Evolutionary conservation across 208 protist species (phyloP).

Genomic region (Trypanosoma cruzi): DNA sequence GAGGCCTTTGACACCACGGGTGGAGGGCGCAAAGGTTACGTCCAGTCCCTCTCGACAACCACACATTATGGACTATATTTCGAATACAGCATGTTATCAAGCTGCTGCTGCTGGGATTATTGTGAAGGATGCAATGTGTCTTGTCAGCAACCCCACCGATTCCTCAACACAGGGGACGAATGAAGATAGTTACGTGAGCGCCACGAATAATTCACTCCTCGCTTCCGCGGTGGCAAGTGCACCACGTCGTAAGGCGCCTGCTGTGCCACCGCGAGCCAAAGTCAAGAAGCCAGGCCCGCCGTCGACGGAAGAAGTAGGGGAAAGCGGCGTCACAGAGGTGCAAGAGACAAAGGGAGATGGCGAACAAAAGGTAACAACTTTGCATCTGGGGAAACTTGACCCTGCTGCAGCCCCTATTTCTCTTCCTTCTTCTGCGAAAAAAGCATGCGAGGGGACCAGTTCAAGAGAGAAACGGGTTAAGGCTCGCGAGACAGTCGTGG

Average conservation of each 20-base stretch:
- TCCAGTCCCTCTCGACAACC: too few relatives aligned
- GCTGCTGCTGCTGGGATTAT: constrained; percentile 13
- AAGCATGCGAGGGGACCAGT: not conserved
- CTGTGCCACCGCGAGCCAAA: not conserved
- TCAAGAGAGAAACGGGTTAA: not conserved
- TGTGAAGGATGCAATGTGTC: not conserved
- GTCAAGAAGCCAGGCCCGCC: not conserved
- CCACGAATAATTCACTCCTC: not conserved
- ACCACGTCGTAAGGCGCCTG: constrained; percentile 9
- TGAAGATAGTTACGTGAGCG: constrained; percentile 5
- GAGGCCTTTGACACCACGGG: too few relatives aligned
- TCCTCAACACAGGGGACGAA: not conserved
- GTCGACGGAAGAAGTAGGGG: not conserved
- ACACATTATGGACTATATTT: constrained; percentile 68
- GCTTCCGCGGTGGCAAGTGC: not conserved
- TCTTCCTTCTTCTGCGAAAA: too few relatives aligned
- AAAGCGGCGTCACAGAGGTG: too few relatives aligned
- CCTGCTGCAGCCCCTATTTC: too few relatives aligned
- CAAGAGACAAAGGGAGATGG: too few relatives aligned
- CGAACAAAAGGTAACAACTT: too few relatives aligned
- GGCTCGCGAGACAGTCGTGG: not conserved
- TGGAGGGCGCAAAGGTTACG: too few relatives aligned
- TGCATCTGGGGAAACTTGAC: too few relatives aligned
- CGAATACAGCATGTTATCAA: constrained; percentile 46
- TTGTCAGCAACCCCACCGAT: not conserved